Base-by-base conservation (phyloP, 306 rosid genomes). In the Heteromeles arbutifolia region DNA sequence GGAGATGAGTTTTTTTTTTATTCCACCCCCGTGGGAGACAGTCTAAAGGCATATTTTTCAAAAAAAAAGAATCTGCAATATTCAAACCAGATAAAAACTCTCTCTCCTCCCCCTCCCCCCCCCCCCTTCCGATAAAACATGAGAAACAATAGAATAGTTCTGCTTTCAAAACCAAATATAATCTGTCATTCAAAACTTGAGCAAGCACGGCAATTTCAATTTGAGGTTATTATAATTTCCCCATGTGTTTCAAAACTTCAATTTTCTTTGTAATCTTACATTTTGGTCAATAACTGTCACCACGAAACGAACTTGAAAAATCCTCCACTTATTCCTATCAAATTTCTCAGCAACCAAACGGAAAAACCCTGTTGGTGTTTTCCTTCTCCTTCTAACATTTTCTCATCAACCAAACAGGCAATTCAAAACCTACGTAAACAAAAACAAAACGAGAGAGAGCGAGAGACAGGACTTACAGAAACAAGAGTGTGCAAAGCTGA, bases 401-500 rank as follows among this genome's bases (percentile, higher is more conserved):
- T 53, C 59, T 21, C 41, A 32, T 45, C 69, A 79, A 25, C 43
- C 39, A 65, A 44, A 43, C 75, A 58, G 50, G 45, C 28, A 76
- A 18, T 45, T 54, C 64, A 52, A 19, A 34, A 67, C 58, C 25
- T 39, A 17, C n/a, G 54, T 48, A 14, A 41, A 69, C 31, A 62
- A 11, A 52, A 9, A 65, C 66, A 45, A 13, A 9, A 24, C 9
- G 15, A 63, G 11, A 63, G 22, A 37, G 12, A 71, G 29, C 37
- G 7, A 14, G 7, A 57, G 28, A 62, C 13, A 37, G 50, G 34
- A 87, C 96, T 86, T 67, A 95, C 99, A 72, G 92, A 92, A 58
- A 89, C 83, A 71, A 95, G 95, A 19, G 93, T 78, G 69, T 78
- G 88, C 80, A 92, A 76, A 59, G 93, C 91, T 25, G 93, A 90